Evolutionary conservation across 1,284 basidiomycete genomes (phyloP).

Genomic region (Ceratobasidium sp.): DNA sequence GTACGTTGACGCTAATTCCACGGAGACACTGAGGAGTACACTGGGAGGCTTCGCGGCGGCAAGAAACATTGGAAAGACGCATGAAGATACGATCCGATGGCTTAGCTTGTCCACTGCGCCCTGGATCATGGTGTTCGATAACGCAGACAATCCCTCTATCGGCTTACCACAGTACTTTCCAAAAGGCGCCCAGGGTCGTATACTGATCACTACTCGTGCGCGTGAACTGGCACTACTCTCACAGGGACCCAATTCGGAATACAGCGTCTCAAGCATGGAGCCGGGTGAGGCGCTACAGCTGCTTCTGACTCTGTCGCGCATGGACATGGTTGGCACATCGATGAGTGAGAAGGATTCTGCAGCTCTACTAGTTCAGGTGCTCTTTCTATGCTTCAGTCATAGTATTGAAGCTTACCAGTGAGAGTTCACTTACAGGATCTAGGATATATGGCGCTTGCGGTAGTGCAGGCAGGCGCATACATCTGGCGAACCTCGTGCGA

Average conservation of each 20-base stretch:
- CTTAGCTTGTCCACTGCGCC: neutral
- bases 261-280: conserved; percentile 14
- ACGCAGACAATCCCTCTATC: conserved; percentile 25
- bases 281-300: conserved; percentile 4
- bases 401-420: no score
- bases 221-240: neutral
- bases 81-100: conserved; percentile 5
- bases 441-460: conserved; percentile 15
- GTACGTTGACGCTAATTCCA: conserved; percentile 29
- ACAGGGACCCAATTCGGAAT: neutral
- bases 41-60: neutral
- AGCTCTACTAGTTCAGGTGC: neutral
- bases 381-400: neutral
- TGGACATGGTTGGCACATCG: neutral
- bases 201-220: conserved; percentile 16
- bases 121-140: conserved; percentile 38
- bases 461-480: conserved; percentile 32
- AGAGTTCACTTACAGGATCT: neutral
- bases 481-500: neutral
- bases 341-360: neutral
- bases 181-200: neutral
- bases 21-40: neutral
- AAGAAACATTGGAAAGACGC: neutral
- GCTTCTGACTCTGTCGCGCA: neutral
- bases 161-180: conserved; percentile 7